Conservation (phyloP, 768 basidiomycete species). For the Boletus barrowsii region DNA sequence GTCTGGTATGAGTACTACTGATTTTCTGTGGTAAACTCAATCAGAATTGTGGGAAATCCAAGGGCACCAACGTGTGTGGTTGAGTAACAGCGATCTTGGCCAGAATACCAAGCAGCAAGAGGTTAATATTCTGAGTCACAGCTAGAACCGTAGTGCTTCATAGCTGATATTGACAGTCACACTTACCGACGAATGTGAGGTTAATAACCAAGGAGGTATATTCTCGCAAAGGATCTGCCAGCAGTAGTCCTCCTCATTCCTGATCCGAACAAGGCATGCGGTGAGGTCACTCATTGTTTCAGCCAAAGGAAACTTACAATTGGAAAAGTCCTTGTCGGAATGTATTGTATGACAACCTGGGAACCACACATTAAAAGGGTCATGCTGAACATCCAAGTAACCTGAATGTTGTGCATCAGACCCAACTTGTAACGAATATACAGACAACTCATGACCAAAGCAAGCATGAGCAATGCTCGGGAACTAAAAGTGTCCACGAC, state of each 20-base stretch:
- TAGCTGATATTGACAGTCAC: not conserved
- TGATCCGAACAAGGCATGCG: constrained; percentile 24
- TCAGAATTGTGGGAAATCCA: constrained; percentile 54
- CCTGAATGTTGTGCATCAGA: constrained; percentile 22
- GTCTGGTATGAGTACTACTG: constrained; percentile 85
- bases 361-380: constrained; percentile 20
- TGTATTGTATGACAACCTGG: constrained; percentile 74
- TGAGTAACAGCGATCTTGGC: constrained; percentile 52
- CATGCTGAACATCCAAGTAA: constrained; percentile 57
- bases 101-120: constrained; percentile 69
- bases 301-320: constrained; percentile 43
- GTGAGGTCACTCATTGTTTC: not conserved
- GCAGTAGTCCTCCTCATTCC: constrained; percentile 87
- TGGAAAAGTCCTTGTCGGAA: constrained; percentile 78
- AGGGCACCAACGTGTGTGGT: constrained; percentile 54
- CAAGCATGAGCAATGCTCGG: constrained; percentile 73
- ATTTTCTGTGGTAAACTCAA: constrained; percentile 87
- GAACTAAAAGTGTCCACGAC: constrained; percentile 55
- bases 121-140: constrained; percentile 73
- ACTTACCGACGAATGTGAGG: constrained; percentile 62
- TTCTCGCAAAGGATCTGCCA: constrained; percentile 75
- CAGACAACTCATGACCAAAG: constrained; percentile 47
- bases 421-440: not conserved
- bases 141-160: constrained; percentile 38
- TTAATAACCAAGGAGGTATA: constrained; percentile 57